Conservation (phyloP, 495 filamentous ascomycete genomes). For the Rhypophila decipiens region DNA sequence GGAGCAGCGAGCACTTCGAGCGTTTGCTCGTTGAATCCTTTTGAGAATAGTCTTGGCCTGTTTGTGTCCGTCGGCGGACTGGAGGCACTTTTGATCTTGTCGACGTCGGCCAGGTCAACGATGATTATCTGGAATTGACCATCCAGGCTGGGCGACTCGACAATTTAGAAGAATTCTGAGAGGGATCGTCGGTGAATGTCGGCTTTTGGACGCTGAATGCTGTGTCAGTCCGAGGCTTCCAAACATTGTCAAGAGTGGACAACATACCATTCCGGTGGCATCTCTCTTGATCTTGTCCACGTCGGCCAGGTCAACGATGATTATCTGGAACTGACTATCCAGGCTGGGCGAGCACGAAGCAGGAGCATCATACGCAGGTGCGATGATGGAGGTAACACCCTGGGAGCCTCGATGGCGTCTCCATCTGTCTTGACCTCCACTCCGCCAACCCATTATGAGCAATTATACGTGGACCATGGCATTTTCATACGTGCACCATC, state of each 20-base stretch:
- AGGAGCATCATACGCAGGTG: constrained; percentile 39
- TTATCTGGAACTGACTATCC: constrained; percentile 44
- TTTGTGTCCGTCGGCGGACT: constrained; percentile 13
- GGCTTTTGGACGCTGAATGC: constrained; percentile 34
- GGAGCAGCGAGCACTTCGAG: constrained; percentile 34
- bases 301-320: constrained; percentile 23
- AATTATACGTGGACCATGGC: too few relatives aligned
- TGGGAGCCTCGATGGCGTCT: constrained; percentile 36
- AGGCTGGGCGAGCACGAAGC: constrained; percentile 39
- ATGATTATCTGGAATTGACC: constrained; percentile 46
- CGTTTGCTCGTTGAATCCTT: constrained; percentile 27
- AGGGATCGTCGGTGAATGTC: constrained; percentile 32
- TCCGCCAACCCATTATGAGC: too few relatives aligned
- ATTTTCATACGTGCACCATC: too few relatives aligned
- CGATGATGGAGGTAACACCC: constrained; percentile 46
- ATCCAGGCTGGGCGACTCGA: constrained; percentile 22
- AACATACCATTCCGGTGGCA: constrained; percentile 13
- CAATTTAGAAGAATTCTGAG: constrained; percentile 14
- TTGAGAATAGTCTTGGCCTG: constrained; percentile 6
- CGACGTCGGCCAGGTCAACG: constrained; percentile 15
- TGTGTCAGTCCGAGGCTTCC: too few relatives aligned
- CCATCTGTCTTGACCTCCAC: constrained; percentile 18
- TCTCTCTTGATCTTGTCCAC: constrained; percentile 25
- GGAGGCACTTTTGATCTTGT: constrained; percentile 26
- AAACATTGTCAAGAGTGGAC: too few relatives aligned